Conservation (phyloP, 2,329 filamentous ascomycete genomes). For the Celoporthe dispersa region DNA sequence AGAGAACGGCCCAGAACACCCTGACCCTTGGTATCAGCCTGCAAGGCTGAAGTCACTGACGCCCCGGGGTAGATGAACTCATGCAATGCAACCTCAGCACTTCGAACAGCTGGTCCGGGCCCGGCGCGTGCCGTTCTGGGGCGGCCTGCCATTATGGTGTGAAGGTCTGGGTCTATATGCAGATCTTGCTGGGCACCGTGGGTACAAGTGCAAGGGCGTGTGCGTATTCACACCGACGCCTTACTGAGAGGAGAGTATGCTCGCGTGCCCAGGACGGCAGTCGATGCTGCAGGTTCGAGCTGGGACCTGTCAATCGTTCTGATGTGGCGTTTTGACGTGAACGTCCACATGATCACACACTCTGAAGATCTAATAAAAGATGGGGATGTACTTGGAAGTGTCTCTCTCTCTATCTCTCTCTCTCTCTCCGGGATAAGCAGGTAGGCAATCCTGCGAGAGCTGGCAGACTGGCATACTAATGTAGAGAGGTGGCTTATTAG, state of each 20-base stretch:
- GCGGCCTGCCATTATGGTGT: background rate
- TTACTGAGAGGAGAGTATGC: background rate
- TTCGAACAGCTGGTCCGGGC: background rate
- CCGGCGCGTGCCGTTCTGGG: background rate
- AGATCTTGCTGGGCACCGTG: background rate
- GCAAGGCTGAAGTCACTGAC: background rate
- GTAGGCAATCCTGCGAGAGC: background rate
- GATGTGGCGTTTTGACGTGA: background rate
- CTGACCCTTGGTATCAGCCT: background rate
- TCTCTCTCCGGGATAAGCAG: too few species aligned
- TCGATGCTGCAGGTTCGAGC: background rate
- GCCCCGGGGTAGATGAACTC: background rate
- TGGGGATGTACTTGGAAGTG: background rate
- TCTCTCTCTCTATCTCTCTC: too few species aligned
- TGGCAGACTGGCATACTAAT: background rate
- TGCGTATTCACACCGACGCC: background rate
- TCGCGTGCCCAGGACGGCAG: background rate
- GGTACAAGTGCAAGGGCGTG: background rate
- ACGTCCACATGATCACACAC: background rate
- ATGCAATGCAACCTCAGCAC: constrained; percentile 8
- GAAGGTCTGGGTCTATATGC: background rate
- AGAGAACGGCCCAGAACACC: background rate
- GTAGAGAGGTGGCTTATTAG: background rate
- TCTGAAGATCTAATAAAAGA: background rate
- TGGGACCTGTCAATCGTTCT: background rate